Percentiles rank a stretch among this genome's conserved stretches.
Evolutionary conservation across 129 eudicot species (phyloP).

Genomic region (Solidago caesia): DNA sequence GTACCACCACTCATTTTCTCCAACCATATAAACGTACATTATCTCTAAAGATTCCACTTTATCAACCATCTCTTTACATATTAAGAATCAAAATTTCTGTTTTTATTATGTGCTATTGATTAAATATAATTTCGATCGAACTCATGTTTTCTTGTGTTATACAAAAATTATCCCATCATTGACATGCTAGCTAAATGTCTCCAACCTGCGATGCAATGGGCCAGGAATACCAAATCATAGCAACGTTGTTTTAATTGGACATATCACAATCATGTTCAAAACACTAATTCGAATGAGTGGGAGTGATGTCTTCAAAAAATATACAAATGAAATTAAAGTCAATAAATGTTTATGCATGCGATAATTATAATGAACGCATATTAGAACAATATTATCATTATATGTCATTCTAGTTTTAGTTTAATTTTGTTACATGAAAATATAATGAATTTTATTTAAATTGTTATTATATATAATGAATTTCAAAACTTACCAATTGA

Average conservation of each 20-base stretch:
- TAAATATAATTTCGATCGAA: no score
- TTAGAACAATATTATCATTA: not conserved
- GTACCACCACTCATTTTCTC: slow-evolving; percentile 29
- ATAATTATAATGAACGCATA: not conserved
- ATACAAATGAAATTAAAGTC: no score
- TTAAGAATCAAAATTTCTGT: no score
- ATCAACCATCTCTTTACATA: not conserved
- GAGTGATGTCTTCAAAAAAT: no score
- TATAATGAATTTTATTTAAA: no score
- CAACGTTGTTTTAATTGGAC: slow-evolving; percentile 9
- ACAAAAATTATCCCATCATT: not conserved
- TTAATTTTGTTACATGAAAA: no score
- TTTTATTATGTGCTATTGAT: no score
- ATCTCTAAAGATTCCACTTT: not conserved
- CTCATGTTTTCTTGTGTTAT: not conserved
- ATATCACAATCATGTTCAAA: slow-evolving; percentile 14
- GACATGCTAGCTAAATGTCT: slow-evolving; percentile 15
- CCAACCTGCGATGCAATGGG: slow-evolving; percentile 2
- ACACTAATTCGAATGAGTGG: not conserved
- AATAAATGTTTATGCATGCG: no score
- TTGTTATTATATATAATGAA: no score
- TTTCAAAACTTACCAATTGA: no score
- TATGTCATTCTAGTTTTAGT: not conserved
- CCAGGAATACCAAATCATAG: slow-evolving; percentile 14
- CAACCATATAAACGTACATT: slow-evolving; percentile 18